Conservation (phyloP, 2,329 filamentous ascomycete genomes). For the Eutypa lata region DNA sequence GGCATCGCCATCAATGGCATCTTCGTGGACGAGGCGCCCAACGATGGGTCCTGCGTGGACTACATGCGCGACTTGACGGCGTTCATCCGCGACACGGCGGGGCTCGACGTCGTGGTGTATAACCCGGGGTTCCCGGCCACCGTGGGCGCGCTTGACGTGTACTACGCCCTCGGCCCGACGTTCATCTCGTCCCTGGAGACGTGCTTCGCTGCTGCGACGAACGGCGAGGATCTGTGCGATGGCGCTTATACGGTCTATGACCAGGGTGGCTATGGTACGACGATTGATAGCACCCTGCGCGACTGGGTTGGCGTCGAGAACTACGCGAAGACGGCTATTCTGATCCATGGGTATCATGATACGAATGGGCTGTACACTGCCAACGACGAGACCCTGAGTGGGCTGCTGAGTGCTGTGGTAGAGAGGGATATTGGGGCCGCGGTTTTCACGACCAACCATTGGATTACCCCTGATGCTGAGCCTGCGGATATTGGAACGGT, state of each 20-base stretch:
- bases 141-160: neutral
- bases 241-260: slow-evolving; percentile 2
- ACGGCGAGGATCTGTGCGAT: slow-evolving; percentile 3
- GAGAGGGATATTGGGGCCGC: slow-evolving; percentile 1
- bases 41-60: neutral
- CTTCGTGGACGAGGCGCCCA: slow-evolving; percentile 5
- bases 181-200: slow-evolving; percentile 3
- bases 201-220: slow-evolving; percentile 1
- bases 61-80: slow-evolving; percentile 2
- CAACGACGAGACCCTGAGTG: neutral
- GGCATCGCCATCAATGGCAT: slow-evolving; percentile 1
- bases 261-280: slow-evolving; percentile 3
- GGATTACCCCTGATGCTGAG: slow-evolving; percentile 1
- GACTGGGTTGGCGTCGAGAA: slow-evolving; percentile 2
- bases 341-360: slow-evolving; percentile 6
- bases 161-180: slow-evolving; percentile 1
- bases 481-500: slow-evolving; percentile 5
- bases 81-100: neutral
- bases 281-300: slow-evolving; percentile 2
- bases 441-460: slow-evolving; percentile 2
- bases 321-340: slow-evolving; percentile 1
- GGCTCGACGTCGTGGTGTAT: slow-evolving; percentile 1
- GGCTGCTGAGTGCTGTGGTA: neutral
- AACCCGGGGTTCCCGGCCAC: slow-evolving; percentile 4
- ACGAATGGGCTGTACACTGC: slow-evolving; percentile 1